Conservation (phyloP, 1,284 basidiomycete genomes). For the Tausonia pullulans region DNA sequence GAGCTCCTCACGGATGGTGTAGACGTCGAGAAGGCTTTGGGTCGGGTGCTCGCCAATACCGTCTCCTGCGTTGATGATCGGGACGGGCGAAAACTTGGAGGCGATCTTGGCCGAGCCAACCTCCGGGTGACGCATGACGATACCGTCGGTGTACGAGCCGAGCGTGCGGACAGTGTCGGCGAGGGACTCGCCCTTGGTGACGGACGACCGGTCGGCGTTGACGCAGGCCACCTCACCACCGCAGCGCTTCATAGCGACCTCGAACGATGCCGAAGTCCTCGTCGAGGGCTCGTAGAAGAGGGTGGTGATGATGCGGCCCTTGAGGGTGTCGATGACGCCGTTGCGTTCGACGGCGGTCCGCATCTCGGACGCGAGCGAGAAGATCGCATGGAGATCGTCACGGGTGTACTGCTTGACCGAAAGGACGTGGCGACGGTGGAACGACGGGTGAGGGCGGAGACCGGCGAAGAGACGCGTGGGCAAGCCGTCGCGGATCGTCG, state of each 20-base stretch:
- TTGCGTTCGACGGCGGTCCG: slow-evolving; percentile 86
- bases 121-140: slow-evolving; percentile 88
- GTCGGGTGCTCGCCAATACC: slow-evolving; percentile 97
- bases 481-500: slow-evolving; percentile 20
- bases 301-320: slow-evolving; percentile 85
- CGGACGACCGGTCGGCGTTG: slow-evolving; percentile 70
- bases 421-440: slow-evolving; percentile 81
- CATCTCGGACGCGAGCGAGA: slow-evolving; percentile 94
- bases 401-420: slow-evolving; percentile 89
- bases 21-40: slow-evolving; percentile 88
- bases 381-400: slow-evolving; percentile 85
- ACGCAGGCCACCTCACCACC: slow-evolving; percentile 90
- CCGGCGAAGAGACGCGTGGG: slow-evolving; percentile 39
- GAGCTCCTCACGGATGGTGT: slow-evolving; percentile 94
- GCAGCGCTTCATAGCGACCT: slow-evolving; percentile 96
- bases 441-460: slow-evolving; percentile 51
- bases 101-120: slow-evolving; percentile 83
- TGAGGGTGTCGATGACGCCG: slow-evolving; percentile 78
- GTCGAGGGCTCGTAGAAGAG: slow-evolving; percentile 98
- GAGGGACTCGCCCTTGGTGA: slow-evolving; percentile 87
- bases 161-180: slow-evolving; percentile 90
- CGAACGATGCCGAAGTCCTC: slow-evolving; percentile 91
- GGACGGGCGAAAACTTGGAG: slow-evolving; percentile 89
- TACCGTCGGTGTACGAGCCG: slow-evolving; percentile 89
- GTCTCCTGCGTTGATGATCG: slow-evolving; percentile 93